Evolutionary conservation across 768 basidiomycete species (phyloP), one percentile per base, ranked within the genome.

Genomic region (Basidioascus undulatus): DNA sequence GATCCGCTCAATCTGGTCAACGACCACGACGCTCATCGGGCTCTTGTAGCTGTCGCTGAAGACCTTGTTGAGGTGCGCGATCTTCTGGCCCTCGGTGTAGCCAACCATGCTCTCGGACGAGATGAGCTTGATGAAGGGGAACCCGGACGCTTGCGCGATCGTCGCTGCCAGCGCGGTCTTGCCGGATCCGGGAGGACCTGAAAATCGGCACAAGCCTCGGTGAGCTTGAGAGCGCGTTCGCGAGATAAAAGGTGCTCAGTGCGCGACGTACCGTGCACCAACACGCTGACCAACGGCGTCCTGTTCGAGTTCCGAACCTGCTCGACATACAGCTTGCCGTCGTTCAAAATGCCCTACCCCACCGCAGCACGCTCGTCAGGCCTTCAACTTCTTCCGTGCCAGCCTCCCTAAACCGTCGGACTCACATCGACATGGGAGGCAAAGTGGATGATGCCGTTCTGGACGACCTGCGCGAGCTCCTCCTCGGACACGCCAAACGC

Each of bases 401-500:
- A 44, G 39, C n/a, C 23, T 19, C 20, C n/a, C n/a, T n/a, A n/a
- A 52, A 13, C 6, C n/a, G 34, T 9, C 10, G 20, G 7, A 62
- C 75, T 55, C 49, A 87, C 87, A 53, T 89, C 75, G 50, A 96
- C 62, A 31, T 65, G 62, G 6, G 54, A 43, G 57, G 73, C 74
- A 55, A 70, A 92, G 54, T 84, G 82, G 33, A 94, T 84, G 56
- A 96, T 96, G 3, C 92, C 92, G 54, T 96, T 82, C 59, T 87
- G 81, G 18, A 96, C 76, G 40, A 92, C 84, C 48, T 77, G 73
- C 48, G 76, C 69, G 15, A 98, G 63, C 60, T 98, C 89, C 57
- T 89, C 87, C 59, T 96, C 92, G 1, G 89, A 76, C 2, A 92
- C 83, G 71, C 92, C 92, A 55, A 84, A 98, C 15, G 87, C 83